These are phyloP conservation scores for Leishmania lainsoni DNA, from an alignment of 208 protist species.

Conservation along the genomic window DNA sequence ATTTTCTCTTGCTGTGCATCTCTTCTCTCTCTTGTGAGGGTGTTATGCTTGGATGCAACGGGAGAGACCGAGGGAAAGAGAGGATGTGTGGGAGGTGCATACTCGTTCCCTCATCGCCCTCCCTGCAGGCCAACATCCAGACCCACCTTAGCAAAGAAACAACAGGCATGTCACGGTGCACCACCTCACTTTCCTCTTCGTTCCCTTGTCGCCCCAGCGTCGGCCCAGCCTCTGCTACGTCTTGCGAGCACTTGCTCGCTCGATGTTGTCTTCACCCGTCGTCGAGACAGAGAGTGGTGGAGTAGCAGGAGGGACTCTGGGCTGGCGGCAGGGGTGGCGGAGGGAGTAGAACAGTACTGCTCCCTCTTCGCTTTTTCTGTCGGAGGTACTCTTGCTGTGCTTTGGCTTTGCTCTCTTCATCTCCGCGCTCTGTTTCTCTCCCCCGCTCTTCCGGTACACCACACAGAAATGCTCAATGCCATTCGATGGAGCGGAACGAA, in stretches of 20 bases:
- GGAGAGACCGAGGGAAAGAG: background rate
- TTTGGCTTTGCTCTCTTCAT: background rate
- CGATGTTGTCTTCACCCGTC: background rate
- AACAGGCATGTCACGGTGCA: background rate
- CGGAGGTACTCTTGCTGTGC: background rate
- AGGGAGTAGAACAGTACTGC: background rate
- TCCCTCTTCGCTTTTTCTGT: background rate
- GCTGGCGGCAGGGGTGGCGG: background rate
- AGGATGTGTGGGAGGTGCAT: background rate
- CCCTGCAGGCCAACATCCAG: background rate
- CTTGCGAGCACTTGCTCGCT: background rate
- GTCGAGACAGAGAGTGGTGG: background rate
- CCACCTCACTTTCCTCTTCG: background rate
- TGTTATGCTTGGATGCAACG: background rate
- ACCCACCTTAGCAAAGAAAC: background rate
- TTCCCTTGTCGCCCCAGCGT: background rate
- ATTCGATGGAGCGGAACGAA: background rate
- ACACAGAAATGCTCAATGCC: background rate
- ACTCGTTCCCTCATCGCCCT: background rate
- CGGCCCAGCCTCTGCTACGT: background rate
- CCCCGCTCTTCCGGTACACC: background rate
- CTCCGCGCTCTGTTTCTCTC: background rate
- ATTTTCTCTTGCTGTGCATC: background rate
- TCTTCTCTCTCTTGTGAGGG: background rate
- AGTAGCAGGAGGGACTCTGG: background rate